These are phyloP conservation scores for Prinsepia uniflora DNA, from an alignment of 306 rosid species.

Conservation along the genomic window DNA sequence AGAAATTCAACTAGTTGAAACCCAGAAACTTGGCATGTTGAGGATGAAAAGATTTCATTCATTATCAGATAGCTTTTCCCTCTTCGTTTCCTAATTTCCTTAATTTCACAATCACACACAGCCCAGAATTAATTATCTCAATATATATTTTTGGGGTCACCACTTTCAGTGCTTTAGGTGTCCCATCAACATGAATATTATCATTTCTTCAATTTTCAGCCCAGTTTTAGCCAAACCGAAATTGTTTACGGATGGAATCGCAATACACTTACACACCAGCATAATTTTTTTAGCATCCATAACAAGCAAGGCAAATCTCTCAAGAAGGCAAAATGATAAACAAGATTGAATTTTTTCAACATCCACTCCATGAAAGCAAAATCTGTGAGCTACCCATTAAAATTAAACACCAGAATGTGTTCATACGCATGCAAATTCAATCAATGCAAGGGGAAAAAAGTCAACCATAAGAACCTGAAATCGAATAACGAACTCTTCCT, in stretches of 20 bases:
- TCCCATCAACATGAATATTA: not conserved
- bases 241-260: not conserved
- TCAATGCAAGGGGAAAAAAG: not conserved
- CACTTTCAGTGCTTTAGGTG: not conserved
- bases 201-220: not conserved
- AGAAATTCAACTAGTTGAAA: not conserved
- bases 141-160: too few species aligned
- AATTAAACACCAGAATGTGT: not conserved
- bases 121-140: not conserved
- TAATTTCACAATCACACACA: not conserved
- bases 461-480: constrained; percentile 64
- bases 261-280: not conserved
- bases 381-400: not conserved
- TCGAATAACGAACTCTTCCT: constrained; percentile 84
- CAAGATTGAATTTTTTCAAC: not conserved
- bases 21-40: not conserved
- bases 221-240: not conserved
- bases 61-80: not conserved
- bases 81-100: not conserved
- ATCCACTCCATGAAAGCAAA: not conserved
- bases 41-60: not conserved
- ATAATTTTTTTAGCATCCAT: too few species aligned
- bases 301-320: not conserved
- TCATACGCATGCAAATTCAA: not conserved
- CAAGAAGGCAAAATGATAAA: not conserved